These are phyloP conservation scores for Wilcoxina mikolae DNA, from an alignment of 495 filamentous ascomycete species.

Conservation along the genomic window DNA sequence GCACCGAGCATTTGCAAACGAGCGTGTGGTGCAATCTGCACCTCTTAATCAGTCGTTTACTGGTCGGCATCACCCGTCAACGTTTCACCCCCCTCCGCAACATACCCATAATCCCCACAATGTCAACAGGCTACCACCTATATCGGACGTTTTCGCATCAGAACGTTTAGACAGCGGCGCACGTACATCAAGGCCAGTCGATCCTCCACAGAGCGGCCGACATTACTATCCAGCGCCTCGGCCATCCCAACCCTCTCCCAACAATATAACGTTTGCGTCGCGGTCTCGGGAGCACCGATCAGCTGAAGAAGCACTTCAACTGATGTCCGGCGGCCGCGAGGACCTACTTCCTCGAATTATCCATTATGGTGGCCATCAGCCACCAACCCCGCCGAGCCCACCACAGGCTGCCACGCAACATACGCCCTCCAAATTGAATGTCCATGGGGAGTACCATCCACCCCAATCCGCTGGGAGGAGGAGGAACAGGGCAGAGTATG, in stretches of 20 bases:
- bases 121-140: conserved; percentile 81
- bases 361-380: conserved; percentile 72
- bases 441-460: conserved; percentile 19
- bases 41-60: conserved; percentile 94
- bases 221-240: conserved; percentile 61
- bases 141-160: conserved; percentile 82
- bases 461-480: conserved; percentile 46
- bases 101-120: conserved; percentile 81
- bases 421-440: conserved; percentile 33
- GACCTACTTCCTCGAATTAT: conserved; percentile 85
- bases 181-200: conserved; percentile 28
- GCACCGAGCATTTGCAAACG: conserved; percentile 88
- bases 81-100: conserved; percentile 69
- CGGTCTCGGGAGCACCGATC: conserved; percentile 82
- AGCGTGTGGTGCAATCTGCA: conserved; percentile 92
- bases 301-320: conserved; percentile 83
- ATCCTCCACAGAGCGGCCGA: conserved; percentile 4
- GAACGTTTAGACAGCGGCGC: conserved; percentile 55
- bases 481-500: conserved; percentile 73
- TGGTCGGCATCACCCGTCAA: conserved; percentile 67
- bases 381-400: conserved; percentile 85
- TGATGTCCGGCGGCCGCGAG: conserved; percentile 76
- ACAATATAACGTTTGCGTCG: conserved; percentile 38
- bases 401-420: conserved; percentile 30
- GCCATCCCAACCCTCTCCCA: conserved; percentile 64